A percentile compares a stretch with the other conserved stretches of the same genome.
Conservation (phyloP, 2,329 filamentous ascomycete species). For the Hypoxylon sp. region DNA sequence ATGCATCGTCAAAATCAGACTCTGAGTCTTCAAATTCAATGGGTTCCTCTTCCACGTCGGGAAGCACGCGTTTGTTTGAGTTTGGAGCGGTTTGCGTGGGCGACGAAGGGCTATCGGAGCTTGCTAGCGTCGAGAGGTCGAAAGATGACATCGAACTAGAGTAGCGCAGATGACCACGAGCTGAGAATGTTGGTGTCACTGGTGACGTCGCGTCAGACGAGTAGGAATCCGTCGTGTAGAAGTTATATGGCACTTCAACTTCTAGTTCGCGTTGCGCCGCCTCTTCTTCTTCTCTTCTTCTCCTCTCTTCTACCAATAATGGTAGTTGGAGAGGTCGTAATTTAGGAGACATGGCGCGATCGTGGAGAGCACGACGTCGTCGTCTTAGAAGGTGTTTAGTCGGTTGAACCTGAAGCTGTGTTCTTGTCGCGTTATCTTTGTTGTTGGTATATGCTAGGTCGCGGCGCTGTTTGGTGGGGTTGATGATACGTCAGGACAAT, state of each 20-base stretch:
- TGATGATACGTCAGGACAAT: conserved; percentile 44
- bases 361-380: conserved; percentile 36
- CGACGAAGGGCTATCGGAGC: conserved; percentile 68
- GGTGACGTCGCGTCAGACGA: conserved; percentile 79
- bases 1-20: conserved; percentile 62
- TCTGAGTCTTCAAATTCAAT: conserved; percentile 74
- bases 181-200: conserved; percentile 78
- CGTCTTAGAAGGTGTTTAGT: conserved; percentile 17
- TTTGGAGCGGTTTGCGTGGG: conserved; percentile 66
- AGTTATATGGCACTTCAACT: conserved; percentile 62
- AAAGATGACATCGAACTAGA: conserved; percentile 86
- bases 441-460: conserved; percentile 27
- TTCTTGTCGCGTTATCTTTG: conserved; percentile 31
- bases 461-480: conserved; percentile 41
- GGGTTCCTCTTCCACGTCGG: conserved; percentile 88
- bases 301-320: conserved; percentile 52
- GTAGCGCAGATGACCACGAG: conserved; percentile 74
- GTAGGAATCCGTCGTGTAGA: conserved; percentile 68
- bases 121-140: conserved; percentile 70
- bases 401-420: conserved; percentile 43
- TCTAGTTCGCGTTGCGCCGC: conserved; percentile 51
- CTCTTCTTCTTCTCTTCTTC: conserved; percentile 52
- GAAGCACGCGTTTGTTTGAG: conserved; percentile 76
- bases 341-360: conserved; percentile 51
- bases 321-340: conserved; percentile 55